Conservation (phyloP, 1,284 basidiomycete species). For the Veloboletus limbatus region DNA sequence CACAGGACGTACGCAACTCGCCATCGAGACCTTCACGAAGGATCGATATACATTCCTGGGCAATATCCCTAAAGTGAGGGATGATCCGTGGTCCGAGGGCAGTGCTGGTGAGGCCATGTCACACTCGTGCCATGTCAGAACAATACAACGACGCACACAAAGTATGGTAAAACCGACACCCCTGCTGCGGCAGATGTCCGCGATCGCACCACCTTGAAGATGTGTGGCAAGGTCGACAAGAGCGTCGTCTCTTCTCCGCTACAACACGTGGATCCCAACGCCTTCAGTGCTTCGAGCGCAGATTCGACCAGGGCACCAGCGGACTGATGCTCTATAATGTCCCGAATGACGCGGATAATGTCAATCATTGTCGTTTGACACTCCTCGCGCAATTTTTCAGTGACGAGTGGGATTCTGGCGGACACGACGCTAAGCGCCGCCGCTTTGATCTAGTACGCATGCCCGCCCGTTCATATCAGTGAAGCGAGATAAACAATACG, state of each 20-base stretch:
- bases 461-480: not conserved
- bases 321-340: conserved; percentile 44
- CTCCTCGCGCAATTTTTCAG: conserved; percentile 53
- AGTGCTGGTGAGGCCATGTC: conserved; percentile 41
- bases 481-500: no score
- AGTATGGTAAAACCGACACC: conserved; percentile 53
- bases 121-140: conserved; percentile 1
- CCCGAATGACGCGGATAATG: conserved; percentile 51
- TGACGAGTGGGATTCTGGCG: conserved; percentile 62
- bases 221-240: conserved; percentile 53
- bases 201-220: conserved; percentile 49
- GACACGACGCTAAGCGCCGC: conserved; percentile 67
- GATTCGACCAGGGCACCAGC: conserved; percentile 40
- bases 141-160: conserved; percentile 47
- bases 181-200: conserved; percentile 40
- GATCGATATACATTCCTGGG: conserved; percentile 53
- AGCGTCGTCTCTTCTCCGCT: conserved; percentile 67
- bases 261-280: conserved; percentile 55
- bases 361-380: conserved; percentile 48
- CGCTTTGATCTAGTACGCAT: conserved; percentile 47
- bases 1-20: conserved; percentile 25
- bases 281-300: conserved; percentile 58
- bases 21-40: conserved; percentile 44
- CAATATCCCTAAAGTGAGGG: conserved; percentile 75
- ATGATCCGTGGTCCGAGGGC: conserved; percentile 86